These are phyloP conservation scores for Physcia stellaris DNA, from an alignment of 495 filamentous ascomycete genomes.

Conservation along the genomic window DNA sequence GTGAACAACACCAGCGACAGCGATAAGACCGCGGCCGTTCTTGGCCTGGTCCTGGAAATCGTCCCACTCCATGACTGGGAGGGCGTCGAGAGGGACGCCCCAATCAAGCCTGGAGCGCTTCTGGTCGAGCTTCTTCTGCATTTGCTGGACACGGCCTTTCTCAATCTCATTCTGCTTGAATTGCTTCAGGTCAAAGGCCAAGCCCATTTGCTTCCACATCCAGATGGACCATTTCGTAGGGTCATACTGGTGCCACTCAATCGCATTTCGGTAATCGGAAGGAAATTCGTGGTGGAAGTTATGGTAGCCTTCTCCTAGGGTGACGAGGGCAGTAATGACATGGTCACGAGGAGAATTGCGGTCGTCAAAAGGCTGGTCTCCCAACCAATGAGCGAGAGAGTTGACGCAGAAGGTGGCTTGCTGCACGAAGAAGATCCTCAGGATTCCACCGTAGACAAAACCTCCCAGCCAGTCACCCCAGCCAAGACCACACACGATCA, in stretches of 20 bases:
- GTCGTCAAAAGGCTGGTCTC: slow-evolving; percentile 98
- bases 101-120: slow-evolving; percentile 86
- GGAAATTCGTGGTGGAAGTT: slow-evolving; percentile 99
- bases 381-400: slow-evolving; percentile 96
- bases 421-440: slow-evolving; percentile 96
- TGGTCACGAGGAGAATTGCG: slow-evolving; percentile 97
- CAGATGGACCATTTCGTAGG: slow-evolving; percentile 98
- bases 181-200: slow-evolving; percentile 92
- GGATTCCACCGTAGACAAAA: slow-evolving; percentile 88
- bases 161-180: slow-evolving; percentile 98
- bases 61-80: slow-evolving; percentile 94
- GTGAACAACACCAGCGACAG: slow-evolving; percentile 90
- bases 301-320: slow-evolving; percentile 93
- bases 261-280: slow-evolving; percentile 96
- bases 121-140: slow-evolving; percentile 98
- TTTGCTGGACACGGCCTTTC: slow-evolving; percentile 93
- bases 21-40: slow-evolving; percentile 76
- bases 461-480: slow-evolving; percentile 89
- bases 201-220: slow-evolving; percentile 81
- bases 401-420: slow-evolving; percentile 99
- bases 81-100: slow-evolving; percentile 85
- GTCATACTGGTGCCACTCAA: slow-evolving; percentile 97
- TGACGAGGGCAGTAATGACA: slow-evolving; percentile 87
- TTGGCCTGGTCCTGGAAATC: slow-evolving; percentile 81
- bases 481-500: slow-evolving; percentile 66